Evolutionary conservation across 1,139 yeast genomes (phyloP).

Genomic region (Sugiyamaella paludigena): DNA sequence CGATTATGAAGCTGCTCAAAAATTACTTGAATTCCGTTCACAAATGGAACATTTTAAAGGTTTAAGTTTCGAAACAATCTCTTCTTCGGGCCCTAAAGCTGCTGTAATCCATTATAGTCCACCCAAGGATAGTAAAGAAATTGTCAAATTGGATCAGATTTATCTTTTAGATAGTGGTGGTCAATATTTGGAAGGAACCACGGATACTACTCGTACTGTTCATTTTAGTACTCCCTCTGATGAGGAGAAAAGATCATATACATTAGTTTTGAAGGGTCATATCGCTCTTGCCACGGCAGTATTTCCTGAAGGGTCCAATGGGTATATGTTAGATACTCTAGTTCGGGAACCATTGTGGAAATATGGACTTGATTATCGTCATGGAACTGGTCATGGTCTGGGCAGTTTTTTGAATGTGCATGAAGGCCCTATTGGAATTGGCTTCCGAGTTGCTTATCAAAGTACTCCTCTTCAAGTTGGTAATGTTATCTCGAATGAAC

Average conservation of each 20-base stretch:
- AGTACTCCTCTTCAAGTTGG: slow-evolving; percentile 57
- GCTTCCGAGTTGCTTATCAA: slow-evolving; percentile 50
- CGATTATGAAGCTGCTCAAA: slow-evolving; percentile 76
- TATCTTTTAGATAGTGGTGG: slow-evolving; percentile 93
- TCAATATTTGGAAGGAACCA: slow-evolving; percentile 92
- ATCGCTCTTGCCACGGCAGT: slow-evolving; percentile 71
- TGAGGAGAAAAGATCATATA: slow-evolving; percentile 73
- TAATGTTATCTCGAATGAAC: slow-evolving; percentile 86
- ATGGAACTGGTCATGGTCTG: slow-evolving; percentile 98
- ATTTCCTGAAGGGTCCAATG: slow-evolving; percentile 87
- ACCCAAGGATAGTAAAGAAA: slow-evolving; percentile 54
- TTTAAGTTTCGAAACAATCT: slow-evolving; percentile 85
- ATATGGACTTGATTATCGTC: slow-evolving; percentile 85
- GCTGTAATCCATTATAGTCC: slow-evolving; percentile 93
- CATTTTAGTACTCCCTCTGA: slow-evolving; percentile 70
- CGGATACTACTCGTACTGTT: slow-evolving; percentile 91
- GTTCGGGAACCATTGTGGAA: slow-evolving; percentile 92
- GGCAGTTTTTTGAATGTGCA: slow-evolving; percentile 92
- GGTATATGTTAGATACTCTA: slow-evolving; percentile 74
- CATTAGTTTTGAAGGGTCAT: slow-evolving; percentile 90
- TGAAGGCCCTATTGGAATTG: slow-evolving; percentile 94
- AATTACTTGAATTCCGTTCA: slow-evolving; percentile 60
- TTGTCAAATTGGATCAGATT: slow-evolving; percentile 71
- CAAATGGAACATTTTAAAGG: slow-evolving; percentile 61
- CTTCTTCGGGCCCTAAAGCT: slow-evolving; percentile 90